Evolutionary conservation across 2,329 filamentous ascomycete genomes (phyloP).

Genomic region (Microdochium bolleyi): DNA sequence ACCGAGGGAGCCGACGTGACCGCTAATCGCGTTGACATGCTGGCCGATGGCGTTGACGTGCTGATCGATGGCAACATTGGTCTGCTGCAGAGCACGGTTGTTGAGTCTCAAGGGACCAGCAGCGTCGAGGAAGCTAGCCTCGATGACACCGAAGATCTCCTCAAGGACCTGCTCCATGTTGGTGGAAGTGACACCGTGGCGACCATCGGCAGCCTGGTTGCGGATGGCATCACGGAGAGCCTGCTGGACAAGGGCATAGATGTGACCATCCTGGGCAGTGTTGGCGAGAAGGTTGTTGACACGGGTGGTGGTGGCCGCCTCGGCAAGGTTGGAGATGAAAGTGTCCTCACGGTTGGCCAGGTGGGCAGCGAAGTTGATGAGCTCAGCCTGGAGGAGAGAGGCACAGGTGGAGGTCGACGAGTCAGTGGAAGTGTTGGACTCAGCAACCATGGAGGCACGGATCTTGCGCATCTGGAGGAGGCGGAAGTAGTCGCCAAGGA

Average conservation of each 20-base stretch:
- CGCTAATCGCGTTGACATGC: slow-evolving; percentile 3
- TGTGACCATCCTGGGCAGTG: slow-evolving; percentile 12
- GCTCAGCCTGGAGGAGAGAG: too few species aligned
- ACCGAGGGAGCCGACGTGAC: slow-evolving; percentile 14
- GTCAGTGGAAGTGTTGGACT: neutral
- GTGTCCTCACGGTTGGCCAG: too few species aligned
- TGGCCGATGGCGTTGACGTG: slow-evolving; percentile 15
- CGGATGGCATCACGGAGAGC: slow-evolving; percentile 19
- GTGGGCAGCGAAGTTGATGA: too few species aligned
- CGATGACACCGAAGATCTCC: slow-evolving; percentile 12
- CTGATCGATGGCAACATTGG: slow-evolving; percentile 12
- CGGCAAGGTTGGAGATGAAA: too few species aligned
- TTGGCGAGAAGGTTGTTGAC: slow-evolving; percentile 14
- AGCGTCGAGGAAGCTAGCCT: slow-evolving; percentile 10
- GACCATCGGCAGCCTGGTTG: slow-evolving; percentile 27
- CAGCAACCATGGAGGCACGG: too few species aligned
- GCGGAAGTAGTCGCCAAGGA: neutral
- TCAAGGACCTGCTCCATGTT: slow-evolving; percentile 14
- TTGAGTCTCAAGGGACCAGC: slow-evolving; percentile 8
- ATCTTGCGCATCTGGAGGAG: too few species aligned
- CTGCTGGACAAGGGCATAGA: slow-evolving; percentile 18
- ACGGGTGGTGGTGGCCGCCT: neutral
- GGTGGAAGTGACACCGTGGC: slow-evolving; percentile 2
- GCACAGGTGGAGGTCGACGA: neutral
- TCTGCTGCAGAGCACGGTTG: slow-evolving; percentile 6